Evolutionary conservation across 768 basidiomycete species (phyloP), one percentile per base, ranked within the genome.

Genomic region (Rubroboletus satanas): DNA sequence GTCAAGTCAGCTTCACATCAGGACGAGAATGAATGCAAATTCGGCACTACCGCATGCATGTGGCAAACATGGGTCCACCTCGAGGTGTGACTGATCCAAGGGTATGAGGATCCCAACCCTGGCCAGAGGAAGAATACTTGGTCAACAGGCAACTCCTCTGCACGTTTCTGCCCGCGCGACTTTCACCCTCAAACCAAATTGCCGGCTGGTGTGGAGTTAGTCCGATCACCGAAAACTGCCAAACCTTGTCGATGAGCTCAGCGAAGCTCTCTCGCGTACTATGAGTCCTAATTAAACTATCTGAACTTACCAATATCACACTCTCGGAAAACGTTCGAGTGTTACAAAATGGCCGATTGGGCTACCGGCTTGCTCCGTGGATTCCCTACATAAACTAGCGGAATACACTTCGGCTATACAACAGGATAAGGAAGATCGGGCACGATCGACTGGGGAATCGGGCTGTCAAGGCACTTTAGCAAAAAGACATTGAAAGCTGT

Each of bases 51-150:
- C 45, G 59, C 46, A 52, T 60, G 59, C 69, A 66, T 66, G 71
- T 70, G 70, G 66, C 53, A 56, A 59, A 61, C 69, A 72, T 60
- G 68, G 64, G 50, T 62, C 65, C 60, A 59, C 68, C 68, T 71
- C 67, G 69, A 70, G 69, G 67, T 47, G 68, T 69, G 71, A 72
- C 60, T 67, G 71, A 70, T 71, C 51, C 2, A 54, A 70, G 59
- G 48, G 53, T 45, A 39, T 61, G 66, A 69, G 67, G 64, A 69
- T 70, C 64, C 43, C 67, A 69, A 43, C 53, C 58, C 57, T 62
- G 62, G 52, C 56, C 8, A 46, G 32, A 56, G 42, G 36, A 54
- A 55, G 33, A 50, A 44, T 49, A 57, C 51, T 45, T 26, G 53
- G 45, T 53, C 21, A 26, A 59, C 50, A 57, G 48, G 57, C 59